Conservation (phyloP, 345 rosid genomes). For the Abelmoschus esculentus region DNA sequence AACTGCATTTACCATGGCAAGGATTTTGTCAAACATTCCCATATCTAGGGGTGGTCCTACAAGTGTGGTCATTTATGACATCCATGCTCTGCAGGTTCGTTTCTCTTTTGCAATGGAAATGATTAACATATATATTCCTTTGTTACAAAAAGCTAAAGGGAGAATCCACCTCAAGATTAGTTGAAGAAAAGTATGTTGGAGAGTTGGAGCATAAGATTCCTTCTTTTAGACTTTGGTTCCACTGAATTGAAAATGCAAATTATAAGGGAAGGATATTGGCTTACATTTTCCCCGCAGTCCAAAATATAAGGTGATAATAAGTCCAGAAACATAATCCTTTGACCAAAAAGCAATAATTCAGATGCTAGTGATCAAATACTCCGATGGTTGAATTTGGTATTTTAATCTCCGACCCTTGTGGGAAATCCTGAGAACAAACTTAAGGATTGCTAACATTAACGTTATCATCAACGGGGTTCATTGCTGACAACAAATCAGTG, state of each 20-base stretch:
- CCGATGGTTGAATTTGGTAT: not conserved
- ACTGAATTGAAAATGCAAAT: too few relatives aligned
- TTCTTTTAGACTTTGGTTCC: too few relatives aligned
- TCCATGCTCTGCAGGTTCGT: slow-evolving; percentile 91
- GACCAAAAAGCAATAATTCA: not conserved
- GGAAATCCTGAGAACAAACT: not conserved
- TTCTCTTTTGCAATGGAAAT: not conserved
- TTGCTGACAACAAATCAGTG: not conserved
- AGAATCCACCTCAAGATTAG: too few relatives aligned
- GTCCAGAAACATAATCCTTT: not conserved
- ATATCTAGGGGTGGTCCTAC: slow-evolving; percentile 98
- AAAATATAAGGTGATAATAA: not conserved
- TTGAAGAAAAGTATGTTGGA: too few relatives aligned
- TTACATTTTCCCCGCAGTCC: not conserved
- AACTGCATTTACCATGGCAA: slow-evolving; percentile 96
- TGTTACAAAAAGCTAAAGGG: not conserved
- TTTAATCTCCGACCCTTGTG: not conserved
- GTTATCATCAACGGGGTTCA: not conserved
- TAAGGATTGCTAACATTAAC: not conserved
- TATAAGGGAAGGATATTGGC: too few relatives aligned
- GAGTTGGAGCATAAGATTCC: too few relatives aligned
- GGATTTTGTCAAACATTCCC: slow-evolving; percentile 90
- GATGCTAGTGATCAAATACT: not conserved
- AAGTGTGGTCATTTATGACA: slow-evolving; percentile 87
- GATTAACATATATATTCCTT: slow-evolving; percentile 1